Evolutionary conservation across 2,329 filamentous ascomycete genomes (phyloP), one percentile per base, ranked within the genome.

Genomic region (Talaromyces pinophilus): DNA sequence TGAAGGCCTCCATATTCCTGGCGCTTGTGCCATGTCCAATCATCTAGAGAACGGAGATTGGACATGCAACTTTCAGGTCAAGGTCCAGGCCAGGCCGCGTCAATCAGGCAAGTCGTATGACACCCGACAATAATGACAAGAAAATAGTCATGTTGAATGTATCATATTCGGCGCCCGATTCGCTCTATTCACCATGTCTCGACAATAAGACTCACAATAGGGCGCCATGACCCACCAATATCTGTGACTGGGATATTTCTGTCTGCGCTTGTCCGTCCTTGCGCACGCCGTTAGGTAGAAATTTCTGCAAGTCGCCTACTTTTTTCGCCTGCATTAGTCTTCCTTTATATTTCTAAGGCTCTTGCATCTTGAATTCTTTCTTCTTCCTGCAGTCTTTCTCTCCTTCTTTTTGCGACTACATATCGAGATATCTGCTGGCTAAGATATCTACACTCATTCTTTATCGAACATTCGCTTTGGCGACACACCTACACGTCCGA

Each of bases 121-220:
- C 40, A 17, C 38, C 57, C 22, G 2, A 60, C 57, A 44, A 59
- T 25, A 59, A 42, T 25, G 38, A 30, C 57, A 44, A 44, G 19
- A 44, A 33, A 60, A 40, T 17, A 40, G 33, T 57, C 38, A 46
- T 60, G 57, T 2, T 44, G 19, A 46, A 60, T 46, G 28, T 33
- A 44, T 33, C 57, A 60, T 46, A 40, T 28, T 22, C 40, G 11
- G 17, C 19, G 5, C 35, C 40, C 38, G 7, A 60, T 44, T 46
- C 30, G 54, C 54, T 57, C 38, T 60, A 19, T 60, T 46, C 15
- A 35, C 5, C 25, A 46, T 33, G 35, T 42, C 38, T 28, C 22
- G 40, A 46, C 28, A 60, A 60, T 60, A 25, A 7, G 38, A 46
- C 57, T 60, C 57, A 60, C 40, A 60, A 46, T 59, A 59, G 57